These are phyloP conservation scores for Lanmaoa pseudosensibilis DNA, from an alignment of 768 basidiomycete genomes.

Conservation along the genomic window DNA sequence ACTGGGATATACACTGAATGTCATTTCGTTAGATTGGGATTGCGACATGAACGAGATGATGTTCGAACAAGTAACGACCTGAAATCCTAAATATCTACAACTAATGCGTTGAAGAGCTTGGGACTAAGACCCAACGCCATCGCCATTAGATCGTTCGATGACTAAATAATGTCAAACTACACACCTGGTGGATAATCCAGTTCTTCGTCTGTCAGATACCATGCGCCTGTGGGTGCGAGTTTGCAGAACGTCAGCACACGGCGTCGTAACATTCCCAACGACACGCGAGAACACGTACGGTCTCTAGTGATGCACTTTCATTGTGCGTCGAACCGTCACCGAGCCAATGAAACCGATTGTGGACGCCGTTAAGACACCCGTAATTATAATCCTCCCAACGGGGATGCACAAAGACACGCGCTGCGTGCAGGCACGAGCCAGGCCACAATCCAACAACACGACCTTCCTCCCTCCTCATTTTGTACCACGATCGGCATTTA, in stretches of 20 bases:
- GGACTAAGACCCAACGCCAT: background rate
- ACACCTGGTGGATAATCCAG: slow-evolving; percentile 16
- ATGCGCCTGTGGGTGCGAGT: slow-evolving; percentile 4
- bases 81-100: too few relatives aligned
- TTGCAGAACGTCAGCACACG: background rate
- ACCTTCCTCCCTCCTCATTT: slow-evolving; percentile 55
- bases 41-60: too few relatives aligned
- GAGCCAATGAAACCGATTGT: slow-evolving; percentile 57
- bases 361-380: slow-evolving; percentile 41
- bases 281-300: slow-evolving; percentile 25
- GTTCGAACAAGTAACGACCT: too few relatives aligned
- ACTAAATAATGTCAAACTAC: background rate
- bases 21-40: too few relatives aligned
- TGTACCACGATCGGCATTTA: slow-evolving; percentile 66
- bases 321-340: slow-evolving; percentile 60
- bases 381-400: slow-evolving; percentile 68
- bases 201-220: slow-evolving; percentile 16
- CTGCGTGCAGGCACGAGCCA: slow-evolving; percentile 54
- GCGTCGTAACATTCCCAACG: too few relatives aligned
- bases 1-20: too few relatives aligned
- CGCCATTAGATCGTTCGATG: background rate
- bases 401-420: slow-evolving; percentile 48
- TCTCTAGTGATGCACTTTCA: slow-evolving; percentile 43
- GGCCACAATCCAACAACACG: slow-evolving; percentile 61
- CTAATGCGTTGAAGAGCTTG: too few relatives aligned